Evolutionary conservation across 208 protist genomes (phyloP).

Genomic region (Willaertia magna): DNA sequence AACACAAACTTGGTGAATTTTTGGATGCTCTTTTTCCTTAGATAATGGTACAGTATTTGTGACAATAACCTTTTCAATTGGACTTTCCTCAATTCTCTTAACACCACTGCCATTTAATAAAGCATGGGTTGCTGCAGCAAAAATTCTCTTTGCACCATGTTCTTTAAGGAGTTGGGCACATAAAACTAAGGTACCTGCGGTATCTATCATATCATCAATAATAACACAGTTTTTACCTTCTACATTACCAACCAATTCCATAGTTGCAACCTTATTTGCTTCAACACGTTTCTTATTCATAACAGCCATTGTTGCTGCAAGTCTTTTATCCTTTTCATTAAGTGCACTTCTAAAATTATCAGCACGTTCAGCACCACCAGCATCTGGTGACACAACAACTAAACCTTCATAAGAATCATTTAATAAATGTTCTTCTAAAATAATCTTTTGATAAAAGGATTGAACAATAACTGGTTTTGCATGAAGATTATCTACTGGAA

Average conservation of each 20-base stretch:
- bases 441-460: slow-evolving; percentile 6
- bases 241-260: slow-evolving; percentile 84
- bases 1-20: slow-evolving; percentile 59
- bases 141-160: slow-evolving; percentile 71
- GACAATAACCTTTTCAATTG: slow-evolving; percentile 69
- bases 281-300: slow-evolving; percentile 75
- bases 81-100: slow-evolving; percentile 63
- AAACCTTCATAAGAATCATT: background rate
- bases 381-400: slow-evolving; percentile 73
- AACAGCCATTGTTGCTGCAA: slow-evolving; percentile 72
- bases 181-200: slow-evolving; percentile 72
- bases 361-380: slow-evolving; percentile 78
- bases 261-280: slow-evolving; percentile 56
- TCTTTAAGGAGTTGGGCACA: slow-evolving; percentile 73
- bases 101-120: slow-evolving; percentile 68
- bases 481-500: slow-evolving; percentile 73
- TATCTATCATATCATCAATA: slow-evolving; percentile 91
- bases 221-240: slow-evolving; percentile 73
- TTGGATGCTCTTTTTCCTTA: slow-evolving; percentile 33
- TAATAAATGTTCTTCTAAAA: background rate
- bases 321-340: slow-evolving; percentile 51
- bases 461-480: slow-evolving; percentile 25
- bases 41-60: slow-evolving; percentile 71
- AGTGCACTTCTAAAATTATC: slow-evolving; percentile 69
- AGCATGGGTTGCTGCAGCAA: slow-evolving; percentile 80